Conservation (phyloP, 305 asterid species). For the Euphrasia arctica region DNA sequence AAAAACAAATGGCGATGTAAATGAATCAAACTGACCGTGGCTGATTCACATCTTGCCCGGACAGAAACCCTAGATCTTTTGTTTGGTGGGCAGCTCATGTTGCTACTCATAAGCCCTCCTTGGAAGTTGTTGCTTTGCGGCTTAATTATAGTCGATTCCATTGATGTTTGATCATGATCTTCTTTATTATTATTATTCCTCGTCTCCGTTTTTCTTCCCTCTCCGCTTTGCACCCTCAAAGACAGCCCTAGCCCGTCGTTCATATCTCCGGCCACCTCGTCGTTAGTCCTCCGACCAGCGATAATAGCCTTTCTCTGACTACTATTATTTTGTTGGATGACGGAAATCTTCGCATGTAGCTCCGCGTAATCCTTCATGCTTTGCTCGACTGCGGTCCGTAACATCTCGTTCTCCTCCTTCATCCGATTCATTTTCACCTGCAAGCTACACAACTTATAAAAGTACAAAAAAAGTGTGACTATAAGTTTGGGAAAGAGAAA, state of each 20-base stretch:
- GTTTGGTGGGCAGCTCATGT: slow-evolving; percentile 31
- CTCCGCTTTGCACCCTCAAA: slow-evolving; percentile 34
- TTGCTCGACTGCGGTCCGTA: slow-evolving; percentile 41
- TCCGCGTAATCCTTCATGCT: slow-evolving; percentile 47
- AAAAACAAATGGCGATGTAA: background rate
- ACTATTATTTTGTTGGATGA: slow-evolving; percentile 29
- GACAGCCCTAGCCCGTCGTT: slow-evolving; percentile 45
- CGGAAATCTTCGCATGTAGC: slow-evolving; percentile 39
- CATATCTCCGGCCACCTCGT: slow-evolving; percentile 24
- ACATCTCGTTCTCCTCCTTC: slow-evolving; percentile 53
- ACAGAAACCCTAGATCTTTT: slow-evolving; percentile 71
- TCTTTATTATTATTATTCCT: background rate
- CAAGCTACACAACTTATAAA: slow-evolving; percentile 32
- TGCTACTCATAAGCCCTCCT: slow-evolving; percentile 34
- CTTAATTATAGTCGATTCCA: background rate
- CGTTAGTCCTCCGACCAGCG: background rate
- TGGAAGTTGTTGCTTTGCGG: slow-evolving; percentile 22
- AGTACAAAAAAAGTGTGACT: no score
- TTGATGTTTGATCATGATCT: background rate
- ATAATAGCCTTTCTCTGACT: slow-evolving; percentile 5
- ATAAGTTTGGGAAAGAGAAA: no score
- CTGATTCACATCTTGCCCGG: slow-evolving; percentile 63
- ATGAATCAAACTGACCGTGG: slow-evolving; percentile 47
- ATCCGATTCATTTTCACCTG: slow-evolving; percentile 48
- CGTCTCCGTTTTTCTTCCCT: slow-evolving; percentile 6